Evolutionary conservation across 2,329 filamentous ascomycete species (phyloP), one percentile per base, ranked within the genome.

Genomic region (Xylaria sp.): DNA sequence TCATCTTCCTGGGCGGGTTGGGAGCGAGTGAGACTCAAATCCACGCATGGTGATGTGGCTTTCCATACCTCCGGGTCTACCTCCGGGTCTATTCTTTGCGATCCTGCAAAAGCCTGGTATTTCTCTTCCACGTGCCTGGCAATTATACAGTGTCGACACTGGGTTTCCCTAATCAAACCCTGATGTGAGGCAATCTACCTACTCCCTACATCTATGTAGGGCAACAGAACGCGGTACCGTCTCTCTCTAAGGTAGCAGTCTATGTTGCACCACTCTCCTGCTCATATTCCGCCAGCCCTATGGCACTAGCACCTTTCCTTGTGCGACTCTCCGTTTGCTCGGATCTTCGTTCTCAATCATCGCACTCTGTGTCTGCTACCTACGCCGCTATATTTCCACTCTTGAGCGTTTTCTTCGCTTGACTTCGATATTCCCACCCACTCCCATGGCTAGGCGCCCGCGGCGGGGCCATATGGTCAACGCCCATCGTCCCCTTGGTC

Each of bases 401-500:
- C 23, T n/a, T 44, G 23, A 7, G 1, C 39, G 3, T 13, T 58
- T 39, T 48, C 23, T 32, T 58, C 39, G 5, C 25, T 41, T 44
- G 25, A 37, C 48, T 50, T 59, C 41, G 54, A 67, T 63, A 52
- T 64, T 54, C 39, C 46, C 63, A 46, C 13, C 34, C 56, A 41
- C 57, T 55, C 18, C 34, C 56, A 41, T 61, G 48, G 37, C 64
- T 65, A 70, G 62, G 61, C 65, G 63, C 68, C 63, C 57, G 60
- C 54, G 64, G 57, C 54, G 61, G 68, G 50, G 65, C 62, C 15
- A 55, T 56, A 37, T 65, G 61, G 52, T 61, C 64, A 15, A 65
- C 60, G 32, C 41, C 39, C 44, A 63, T 57, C 62, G 56, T 63
- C 55, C 60, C 66, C 60, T 66, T 71, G 20, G 70, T 60, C 60